phyloP scores from a whole-genome alignment of 2,329 filamentous ascomycete genomes.

The Chaetomium olivaceum region DNA sequence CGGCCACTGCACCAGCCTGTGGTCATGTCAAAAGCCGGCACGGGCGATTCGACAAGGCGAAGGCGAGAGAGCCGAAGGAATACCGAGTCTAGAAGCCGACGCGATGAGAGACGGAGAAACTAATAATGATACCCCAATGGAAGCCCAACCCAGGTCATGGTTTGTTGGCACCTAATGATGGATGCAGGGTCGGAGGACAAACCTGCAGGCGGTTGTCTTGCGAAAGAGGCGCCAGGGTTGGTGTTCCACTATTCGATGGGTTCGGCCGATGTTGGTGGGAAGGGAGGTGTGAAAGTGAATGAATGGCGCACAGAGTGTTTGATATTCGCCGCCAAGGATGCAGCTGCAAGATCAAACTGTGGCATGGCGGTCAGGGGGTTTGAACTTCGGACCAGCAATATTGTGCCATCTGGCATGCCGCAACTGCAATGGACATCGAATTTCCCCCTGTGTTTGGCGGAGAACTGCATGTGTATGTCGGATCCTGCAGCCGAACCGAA shows the following conservation, averaged over 20 bases:
- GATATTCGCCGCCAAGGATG: slow-evolving; percentile 26
- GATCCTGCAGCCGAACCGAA: slow-evolving; percentile 37
- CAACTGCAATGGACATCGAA: slow-evolving; percentile 41
- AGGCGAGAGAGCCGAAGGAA: slow-evolving; percentile 41
- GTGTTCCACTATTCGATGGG: slow-evolving; percentile 19
- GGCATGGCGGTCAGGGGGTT: slow-evolving; percentile 33
- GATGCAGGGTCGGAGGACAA: slow-evolving; percentile 19
- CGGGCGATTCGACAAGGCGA: slow-evolving; percentile 39
- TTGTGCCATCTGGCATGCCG: slow-evolving; percentile 50
- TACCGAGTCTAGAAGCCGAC: slow-evolving; percentile 32
- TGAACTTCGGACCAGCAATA: slow-evolving; percentile 45
- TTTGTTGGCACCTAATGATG: slow-evolving; percentile 26
- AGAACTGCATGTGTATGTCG: slow-evolving; percentile 40
- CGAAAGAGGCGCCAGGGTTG: slow-evolving; percentile 17
- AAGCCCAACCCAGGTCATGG: slow-evolving; percentile 14
- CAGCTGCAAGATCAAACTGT: slow-evolving; percentile 29
- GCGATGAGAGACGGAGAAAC: slow-evolving; percentile 34
- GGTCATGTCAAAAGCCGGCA: slow-evolving; percentile 47
- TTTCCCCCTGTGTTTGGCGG: slow-evolving; percentile 34
- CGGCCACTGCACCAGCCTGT: slow-evolving; percentile 59
- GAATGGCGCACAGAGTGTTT: slow-evolving; percentile 27
- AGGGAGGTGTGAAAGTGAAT: slow-evolving; percentile 23
- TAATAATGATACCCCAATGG: slow-evolving; percentile 22
- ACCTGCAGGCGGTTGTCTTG: slow-evolving; percentile 21
- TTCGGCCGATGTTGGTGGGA: slow-evolving; percentile 19